phyloP scores from a whole-genome alignment of 2,329 filamentous ascomycete species.

The Ophiostoma novo-ulmi region DNA sequence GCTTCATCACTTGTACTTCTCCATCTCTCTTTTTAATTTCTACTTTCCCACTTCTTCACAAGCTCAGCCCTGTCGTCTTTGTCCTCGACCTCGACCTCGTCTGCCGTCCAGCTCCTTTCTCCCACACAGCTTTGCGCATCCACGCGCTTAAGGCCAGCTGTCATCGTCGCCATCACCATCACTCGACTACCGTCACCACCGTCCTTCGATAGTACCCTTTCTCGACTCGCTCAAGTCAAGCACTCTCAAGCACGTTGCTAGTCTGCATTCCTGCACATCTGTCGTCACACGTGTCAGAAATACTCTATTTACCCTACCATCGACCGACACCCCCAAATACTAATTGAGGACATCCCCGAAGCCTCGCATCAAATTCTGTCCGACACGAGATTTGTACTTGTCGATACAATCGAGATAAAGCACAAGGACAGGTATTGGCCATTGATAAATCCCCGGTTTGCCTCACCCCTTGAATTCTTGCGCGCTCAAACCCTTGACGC shows the following conservation, averaged over 20 bases:
- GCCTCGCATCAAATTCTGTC: background rate
- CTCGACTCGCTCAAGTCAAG: background rate
- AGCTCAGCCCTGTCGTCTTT: background rate
- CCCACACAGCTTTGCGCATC: background rate
- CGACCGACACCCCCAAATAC: background rate
- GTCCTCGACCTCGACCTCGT: background rate
- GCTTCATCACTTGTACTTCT: background rate
- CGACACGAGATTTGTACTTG: background rate
- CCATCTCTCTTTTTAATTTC: background rate
- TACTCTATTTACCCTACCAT: background rate
- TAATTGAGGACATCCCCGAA: background rate
- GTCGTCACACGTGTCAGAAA: background rate
- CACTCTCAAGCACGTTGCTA: background rate
- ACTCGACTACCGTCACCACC: background rate
- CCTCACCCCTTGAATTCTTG: background rate
- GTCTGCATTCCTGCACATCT: background rate
- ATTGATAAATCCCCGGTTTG: background rate
- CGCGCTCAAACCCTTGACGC: slow-evolving; percentile 5
- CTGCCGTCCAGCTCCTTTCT: background rate
- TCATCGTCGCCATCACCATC: background rate
- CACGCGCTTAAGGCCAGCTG: background rate
- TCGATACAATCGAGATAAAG: background rate
- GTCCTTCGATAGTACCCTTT: background rate
- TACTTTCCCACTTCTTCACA: background rate
- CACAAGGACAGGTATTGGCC: slow-evolving; percentile 1